Percentiles rank a stretch among this genome's conserved stretches.
Evolutionary conservation across 2,329 filamentous ascomycete genomes (phyloP).

Genomic region (Phoma sp.): DNA sequence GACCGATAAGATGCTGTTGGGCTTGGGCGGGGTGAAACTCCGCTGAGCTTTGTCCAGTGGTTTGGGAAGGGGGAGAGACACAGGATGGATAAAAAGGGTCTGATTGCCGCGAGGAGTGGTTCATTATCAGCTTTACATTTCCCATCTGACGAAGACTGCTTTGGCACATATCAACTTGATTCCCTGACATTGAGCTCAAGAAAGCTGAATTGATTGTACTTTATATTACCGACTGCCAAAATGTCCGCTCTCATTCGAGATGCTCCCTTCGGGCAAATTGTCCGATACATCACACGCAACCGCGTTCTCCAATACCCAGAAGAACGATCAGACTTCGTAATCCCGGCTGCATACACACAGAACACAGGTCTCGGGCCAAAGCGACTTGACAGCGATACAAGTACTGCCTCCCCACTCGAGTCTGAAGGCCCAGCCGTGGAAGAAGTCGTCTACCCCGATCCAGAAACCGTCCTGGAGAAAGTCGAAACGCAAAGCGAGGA

Average conservation of each 20-base stretch:
- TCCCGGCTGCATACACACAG: constrained; percentile 55
- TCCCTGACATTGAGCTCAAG: not conserved
- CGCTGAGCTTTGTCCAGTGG: not conserved
- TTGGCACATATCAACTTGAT: too few species aligned
- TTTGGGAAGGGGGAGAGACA: not conserved
- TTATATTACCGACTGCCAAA: not conserved
- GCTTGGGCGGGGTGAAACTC: not conserved
- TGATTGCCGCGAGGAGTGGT: not conserved
- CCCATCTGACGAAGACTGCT: not conserved
- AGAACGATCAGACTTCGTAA: constrained; percentile 63
- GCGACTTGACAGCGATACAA: constrained; percentile 20
- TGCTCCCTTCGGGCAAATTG: constrained; percentile 65
- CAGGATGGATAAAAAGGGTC: constrained; percentile 3
- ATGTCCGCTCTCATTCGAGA: constrained; percentile 60
- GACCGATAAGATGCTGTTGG: constrained; percentile 3
- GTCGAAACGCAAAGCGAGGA: constrained; percentile 23
- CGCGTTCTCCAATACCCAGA: constrained; percentile 66
- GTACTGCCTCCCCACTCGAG: constrained; percentile 12
- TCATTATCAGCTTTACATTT: not conserved
- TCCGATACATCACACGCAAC: constrained; percentile 63
- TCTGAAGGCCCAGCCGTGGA: constrained; percentile 32
- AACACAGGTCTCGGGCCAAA: constrained; percentile 20
- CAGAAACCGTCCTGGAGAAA: constrained; percentile 37
- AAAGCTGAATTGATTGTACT: not conserved
- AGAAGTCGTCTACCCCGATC: constrained; percentile 32